phyloP scores from a whole-genome alignment of 1,284 basidiomycete species.

The Anthracocystis panici-leucophaei region DNA sequence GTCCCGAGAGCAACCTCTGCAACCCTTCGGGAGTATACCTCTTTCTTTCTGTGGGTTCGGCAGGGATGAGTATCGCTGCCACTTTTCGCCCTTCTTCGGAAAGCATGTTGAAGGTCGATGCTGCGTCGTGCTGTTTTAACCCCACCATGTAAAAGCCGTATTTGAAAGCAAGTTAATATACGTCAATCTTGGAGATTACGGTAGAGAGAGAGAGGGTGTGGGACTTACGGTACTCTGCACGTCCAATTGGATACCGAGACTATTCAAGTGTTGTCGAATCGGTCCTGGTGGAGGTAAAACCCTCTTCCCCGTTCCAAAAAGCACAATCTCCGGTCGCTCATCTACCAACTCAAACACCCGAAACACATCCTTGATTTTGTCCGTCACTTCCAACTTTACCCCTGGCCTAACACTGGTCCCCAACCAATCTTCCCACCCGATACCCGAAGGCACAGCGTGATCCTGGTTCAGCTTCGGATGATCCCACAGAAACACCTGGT shows the following conservation, averaged over 20 bases:
- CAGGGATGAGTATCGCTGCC: constrained; percentile 85
- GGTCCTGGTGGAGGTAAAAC: constrained; percentile 79
- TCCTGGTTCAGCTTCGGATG: constrained; percentile 74
- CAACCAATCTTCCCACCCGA: constrained; percentile 75
- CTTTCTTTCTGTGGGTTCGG: constrained; percentile 13
- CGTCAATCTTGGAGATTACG: background rate
- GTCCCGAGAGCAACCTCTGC: constrained; percentile 21
- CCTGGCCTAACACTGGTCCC: constrained; percentile 72
- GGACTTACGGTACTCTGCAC: constrained; percentile 89
- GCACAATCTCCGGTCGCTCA: constrained; percentile 79
- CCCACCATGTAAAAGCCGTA: no score
- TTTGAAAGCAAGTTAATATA: background rate
- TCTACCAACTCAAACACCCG: constrained; percentile 51
- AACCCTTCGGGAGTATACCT: constrained; percentile 30
- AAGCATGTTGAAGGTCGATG: constrained; percentile 92
- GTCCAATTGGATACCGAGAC: constrained; percentile 88
- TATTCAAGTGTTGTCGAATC: constrained; percentile 79
- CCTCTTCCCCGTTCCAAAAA: constrained; percentile 86
- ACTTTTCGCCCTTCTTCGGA: constrained; percentile 91
- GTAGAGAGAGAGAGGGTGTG: background rate
- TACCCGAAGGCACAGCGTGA: constrained; percentile 52
- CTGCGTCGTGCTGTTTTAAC: constrained; percentile 85
- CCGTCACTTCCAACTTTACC: constrained; percentile 19
- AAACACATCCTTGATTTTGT: constrained; percentile 42
- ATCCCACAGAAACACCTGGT: constrained; percentile 87